Percentiles rank a stretch among this genome's conserved stretches.
phyloP scores from a whole-genome alignment of 2,329 filamentous ascomycete genomes.

The Monosporascus sp. region DNA sequence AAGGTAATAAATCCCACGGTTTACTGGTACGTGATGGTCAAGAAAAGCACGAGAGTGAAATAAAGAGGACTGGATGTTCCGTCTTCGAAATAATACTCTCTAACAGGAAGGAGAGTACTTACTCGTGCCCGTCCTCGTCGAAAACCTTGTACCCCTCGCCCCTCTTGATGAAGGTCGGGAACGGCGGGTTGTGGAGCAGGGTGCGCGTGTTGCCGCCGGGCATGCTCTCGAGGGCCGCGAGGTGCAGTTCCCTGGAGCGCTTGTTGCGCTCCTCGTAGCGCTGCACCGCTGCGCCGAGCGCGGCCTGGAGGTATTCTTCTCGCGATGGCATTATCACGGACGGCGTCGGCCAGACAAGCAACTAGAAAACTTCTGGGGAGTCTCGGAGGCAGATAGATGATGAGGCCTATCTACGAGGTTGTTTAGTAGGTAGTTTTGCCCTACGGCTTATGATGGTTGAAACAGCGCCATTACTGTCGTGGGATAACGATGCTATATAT shows the following conservation, averaged over 20 bases:
- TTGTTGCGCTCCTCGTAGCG: slow-evolving; percentile 34
- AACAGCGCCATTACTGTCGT: no score
- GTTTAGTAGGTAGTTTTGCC: no score
- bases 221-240: slow-evolving; percentile 26
- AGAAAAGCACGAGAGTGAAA: neutral
- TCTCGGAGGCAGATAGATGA: no score
- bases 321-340: neutral
- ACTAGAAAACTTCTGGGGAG: no score
- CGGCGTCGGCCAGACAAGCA: no score
- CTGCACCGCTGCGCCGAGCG: slow-evolving; percentile 28
- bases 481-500: no score
- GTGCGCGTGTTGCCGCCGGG: slow-evolving; percentile 27
- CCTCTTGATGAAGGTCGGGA: slow-evolving; percentile 37
- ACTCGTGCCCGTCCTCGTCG: slow-evolving; percentile 37
- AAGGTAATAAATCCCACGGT: no score
- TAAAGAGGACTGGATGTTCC: neutral
- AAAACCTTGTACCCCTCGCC: slow-evolving; percentile 31
- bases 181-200: slow-evolving; percentile 34
- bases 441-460: no score
- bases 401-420: no score
- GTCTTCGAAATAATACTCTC: no score
- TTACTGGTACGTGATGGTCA: neutral
- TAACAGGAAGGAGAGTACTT: slow-evolving; percentile 4
- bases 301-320: slow-evolving; percentile 11
- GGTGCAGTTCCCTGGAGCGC: slow-evolving; percentile 32